phyloP scores from a whole-genome alignment of 2,329 filamentous ascomycete species.

The Penicillium sp. region DNA sequence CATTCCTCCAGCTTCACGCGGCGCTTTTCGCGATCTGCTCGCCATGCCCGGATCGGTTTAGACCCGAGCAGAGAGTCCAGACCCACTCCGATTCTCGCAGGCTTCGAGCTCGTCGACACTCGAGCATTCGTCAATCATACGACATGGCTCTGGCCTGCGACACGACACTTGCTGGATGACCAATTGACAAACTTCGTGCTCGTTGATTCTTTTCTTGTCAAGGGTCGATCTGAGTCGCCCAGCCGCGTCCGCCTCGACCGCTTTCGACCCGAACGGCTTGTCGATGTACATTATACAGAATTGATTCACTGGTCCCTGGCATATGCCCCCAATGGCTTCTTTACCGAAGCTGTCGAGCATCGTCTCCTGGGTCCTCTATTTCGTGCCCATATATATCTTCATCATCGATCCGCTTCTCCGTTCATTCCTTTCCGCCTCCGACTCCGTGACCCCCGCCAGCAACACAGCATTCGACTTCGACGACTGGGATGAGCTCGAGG shows the following conservation, averaged over 20 bases:
- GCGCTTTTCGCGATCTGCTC: neutral
- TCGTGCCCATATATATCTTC: constrained; percentile 39
- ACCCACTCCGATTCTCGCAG: constrained; percentile 11
- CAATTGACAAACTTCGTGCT: neutral
- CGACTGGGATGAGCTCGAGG: constrained; percentile 5
- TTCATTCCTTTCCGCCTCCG: constrained; percentile 21
- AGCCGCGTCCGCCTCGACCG: constrained; percentile 1
- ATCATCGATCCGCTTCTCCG: constrained; percentile 34
- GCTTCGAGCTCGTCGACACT: constrained; percentile 4
- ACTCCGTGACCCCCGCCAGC: constrained; percentile 2
- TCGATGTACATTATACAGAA: constrained; percentile 3
- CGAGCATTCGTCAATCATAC: neutral
- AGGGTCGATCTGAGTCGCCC: neutral
- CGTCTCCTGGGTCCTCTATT: constrained; percentile 36
- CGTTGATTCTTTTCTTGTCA: neutral
- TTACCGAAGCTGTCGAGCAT: constrained; percentile 31
- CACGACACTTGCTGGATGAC: neutral
- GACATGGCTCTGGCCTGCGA: constrained; percentile 9
- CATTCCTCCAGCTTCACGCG: too few species aligned
- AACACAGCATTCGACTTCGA: constrained; percentile 9
- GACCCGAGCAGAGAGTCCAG: constrained; percentile 3
- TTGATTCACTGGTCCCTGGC: constrained; percentile 3
- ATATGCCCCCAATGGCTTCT: constrained; percentile 20
- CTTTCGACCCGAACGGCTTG: constrained; percentile 1
- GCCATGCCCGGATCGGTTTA: constrained; percentile 13